Conservation (phyloP, 2,329 filamentous ascomycete genomes). For the Aspergillus sp. region DNA sequence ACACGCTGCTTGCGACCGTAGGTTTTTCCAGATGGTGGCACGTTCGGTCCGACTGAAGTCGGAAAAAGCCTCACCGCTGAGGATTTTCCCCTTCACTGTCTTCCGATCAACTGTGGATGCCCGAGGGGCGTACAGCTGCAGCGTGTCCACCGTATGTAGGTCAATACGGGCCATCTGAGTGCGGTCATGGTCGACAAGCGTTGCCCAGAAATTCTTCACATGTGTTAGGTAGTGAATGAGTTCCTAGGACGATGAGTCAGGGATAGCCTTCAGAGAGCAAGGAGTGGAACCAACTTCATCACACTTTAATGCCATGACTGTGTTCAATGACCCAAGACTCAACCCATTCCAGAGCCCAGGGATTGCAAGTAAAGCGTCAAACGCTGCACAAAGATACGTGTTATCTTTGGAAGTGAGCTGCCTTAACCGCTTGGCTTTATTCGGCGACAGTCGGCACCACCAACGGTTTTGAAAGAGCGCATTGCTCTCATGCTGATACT, state of each 20-base stretch:
- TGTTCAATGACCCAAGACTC: too few species aligned
- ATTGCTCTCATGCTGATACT: not conserved
- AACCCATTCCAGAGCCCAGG: too few species aligned
- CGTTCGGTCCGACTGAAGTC: conserved; percentile 12
- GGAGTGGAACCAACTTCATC: too few species aligned
- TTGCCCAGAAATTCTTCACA: conserved; percentile 23
- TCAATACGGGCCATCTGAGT: conserved; percentile 21
- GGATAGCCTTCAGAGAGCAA: too few species aligned
- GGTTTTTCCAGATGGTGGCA: conserved; percentile 2
- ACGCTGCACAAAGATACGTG: too few species aligned
- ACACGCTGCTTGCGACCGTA: not conserved
- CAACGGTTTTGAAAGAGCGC: not conserved
- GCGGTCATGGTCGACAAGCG: conserved; percentile 16
- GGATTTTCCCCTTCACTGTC: conserved; percentile 14
- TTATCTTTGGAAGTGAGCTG: too few species aligned
- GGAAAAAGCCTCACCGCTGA: conserved; percentile 18
- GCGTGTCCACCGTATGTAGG: conserved; percentile 17
- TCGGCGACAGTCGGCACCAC: too few species aligned
- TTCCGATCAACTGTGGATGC: conserved; percentile 10
- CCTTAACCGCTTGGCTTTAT: too few species aligned
- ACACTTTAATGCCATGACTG: too few species aligned
- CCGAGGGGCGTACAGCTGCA: conserved; percentile 21
- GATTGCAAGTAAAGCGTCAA: too few species aligned
- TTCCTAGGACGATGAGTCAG: conserved; percentile 12
- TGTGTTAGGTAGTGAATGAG: conserved; percentile 20